Evolutionary conservation across 2,329 filamentous ascomycete genomes (phyloP), one percentile per base, ranked within the genome.

Genomic region (Fusarium mundagurra): DNA sequence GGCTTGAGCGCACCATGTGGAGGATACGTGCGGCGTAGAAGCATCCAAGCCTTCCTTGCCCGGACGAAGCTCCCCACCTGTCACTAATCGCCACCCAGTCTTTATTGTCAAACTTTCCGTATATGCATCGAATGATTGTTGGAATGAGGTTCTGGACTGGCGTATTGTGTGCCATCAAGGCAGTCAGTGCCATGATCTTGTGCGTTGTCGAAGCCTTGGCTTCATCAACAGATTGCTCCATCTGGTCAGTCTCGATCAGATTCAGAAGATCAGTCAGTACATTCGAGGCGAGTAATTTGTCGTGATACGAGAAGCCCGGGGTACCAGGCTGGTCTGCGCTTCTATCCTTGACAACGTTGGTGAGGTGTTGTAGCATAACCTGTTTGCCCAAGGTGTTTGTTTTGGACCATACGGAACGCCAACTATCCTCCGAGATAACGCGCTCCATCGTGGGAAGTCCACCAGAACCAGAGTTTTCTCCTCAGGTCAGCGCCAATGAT

Each of bases 21-120:
- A 71, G 38, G 17, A 71, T 65, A 5, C 69, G 41, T 8, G 69
- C 29, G 2, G 61, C 69, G n/a, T 69, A 62, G 36, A 70, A 69
- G 36, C 69, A 72, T 17, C 61, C 69, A 1, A 72, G 39, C 22
- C 69, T 66, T 33, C 66, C 66, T 47, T 72, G 66, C 4, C 60
- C 39, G 13, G 61, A 31, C 3, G 38, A 22, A 1, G 3, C 58
- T 17, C 36, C 60, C 66, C 66, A 72, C 17, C 53, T 31, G 18
- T 69, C 61, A 1, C 39, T 13, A 4, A 69, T 50, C 29, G 59
- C 51, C 8, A 6, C 14, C 69, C 66, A 66, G 33, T 51, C 36
- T 16, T 44, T 24, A 4, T 27, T 20, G 3, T 66, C 61, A 1
- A 69, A 33, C 9, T 72, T 72, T 4, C 62, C 53, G 10, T 70